Percentiles rank a stretch among this genome's conserved stretches.
Conservation (phyloP, 1,139 yeast species). For the Geotrichum klebahnii region DNA sequence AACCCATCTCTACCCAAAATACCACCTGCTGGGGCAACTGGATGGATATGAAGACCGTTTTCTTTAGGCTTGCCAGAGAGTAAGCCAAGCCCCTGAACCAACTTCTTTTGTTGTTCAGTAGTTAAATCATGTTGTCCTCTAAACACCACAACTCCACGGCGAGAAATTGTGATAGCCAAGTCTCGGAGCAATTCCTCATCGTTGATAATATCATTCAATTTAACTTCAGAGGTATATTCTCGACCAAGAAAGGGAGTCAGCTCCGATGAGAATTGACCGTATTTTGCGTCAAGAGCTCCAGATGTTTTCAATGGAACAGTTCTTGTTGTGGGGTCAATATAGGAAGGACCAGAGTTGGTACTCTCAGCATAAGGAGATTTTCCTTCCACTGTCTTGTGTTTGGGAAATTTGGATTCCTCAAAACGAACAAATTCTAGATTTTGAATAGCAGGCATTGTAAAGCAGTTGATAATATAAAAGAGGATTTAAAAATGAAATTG, state of each 20-base stretch:
- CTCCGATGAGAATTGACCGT: conserved; percentile 8
- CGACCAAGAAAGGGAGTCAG: conserved; percentile 8
- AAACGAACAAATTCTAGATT: conserved; percentile 1
- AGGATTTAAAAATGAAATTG: not conserved
- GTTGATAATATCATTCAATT: conserved; percentile 3
- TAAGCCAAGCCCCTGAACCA: conserved; percentile 5
- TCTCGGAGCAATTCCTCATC: conserved; percentile 37
- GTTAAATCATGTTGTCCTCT: conserved; percentile 58
- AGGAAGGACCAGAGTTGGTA: conserved; percentile 26
- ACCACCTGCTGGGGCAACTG: conserved; percentile 14
- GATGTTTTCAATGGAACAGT: conserved; percentile 1
- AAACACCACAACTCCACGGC: conserved; percentile 65
- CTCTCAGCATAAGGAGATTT: conserved; percentile 30
- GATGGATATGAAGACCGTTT: conserved; percentile 11
- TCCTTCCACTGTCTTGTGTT: conserved; percentile 1
- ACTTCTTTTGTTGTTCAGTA: conserved; percentile 44
- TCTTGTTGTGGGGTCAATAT: conserved; percentile 10
- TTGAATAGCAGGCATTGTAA: conserved; percentile 3
- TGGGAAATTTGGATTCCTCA: not conserved
- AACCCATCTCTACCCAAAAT: conserved; percentile 9
- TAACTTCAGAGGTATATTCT: conserved; percentile 13
- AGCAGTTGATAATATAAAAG: not conserved
- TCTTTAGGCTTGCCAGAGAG: conserved; percentile 11
- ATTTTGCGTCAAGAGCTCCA: conserved; percentile 3
- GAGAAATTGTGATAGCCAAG: conserved; percentile 58